Evolutionary conservation across 768 basidiomycete species (phyloP).

Genomic region (Mycena sanguinolenta): DNA sequence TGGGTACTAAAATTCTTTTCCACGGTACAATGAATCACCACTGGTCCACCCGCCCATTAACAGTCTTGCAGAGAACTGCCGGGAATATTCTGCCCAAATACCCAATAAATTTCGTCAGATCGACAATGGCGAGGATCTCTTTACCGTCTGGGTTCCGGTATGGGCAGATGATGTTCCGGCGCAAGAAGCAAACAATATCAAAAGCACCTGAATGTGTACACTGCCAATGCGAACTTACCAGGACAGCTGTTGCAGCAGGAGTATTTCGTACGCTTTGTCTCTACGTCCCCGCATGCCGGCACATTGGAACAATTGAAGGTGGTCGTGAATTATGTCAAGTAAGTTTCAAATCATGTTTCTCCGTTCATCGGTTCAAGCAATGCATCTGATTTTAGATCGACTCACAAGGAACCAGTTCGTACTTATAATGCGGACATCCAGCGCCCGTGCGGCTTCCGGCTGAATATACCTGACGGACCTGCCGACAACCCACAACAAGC

Average conservation of each 20-base stretch:
- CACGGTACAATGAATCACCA: not conserved
- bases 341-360: not conserved
- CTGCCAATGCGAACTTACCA: slow-evolving; percentile 45
- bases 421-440: slow-evolving; percentile 29
- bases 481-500: slow-evolving; percentile 54
- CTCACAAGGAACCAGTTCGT: not conserved
- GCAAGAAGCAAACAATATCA: slow-evolving; percentile 46
- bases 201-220: slow-evolving; percentile 50
- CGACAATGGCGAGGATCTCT: too few relatives aligned
- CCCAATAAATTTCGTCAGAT: slow-evolving; percentile 11
- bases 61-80: not conserved
- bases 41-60: too few relatives aligned
- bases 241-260: too few relatives aligned
- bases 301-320: slow-evolving; percentile 48
- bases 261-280: too few relatives aligned
- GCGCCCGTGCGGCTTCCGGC: slow-evolving; percentile 20
- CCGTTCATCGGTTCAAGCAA: not conserved
- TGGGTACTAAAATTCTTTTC: not conserved
- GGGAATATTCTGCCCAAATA: too few relatives aligned
- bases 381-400: not conserved
- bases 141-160: too few relatives aligned
- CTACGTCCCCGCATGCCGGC: too few relatives aligned
- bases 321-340: slow-evolving; percentile 41
- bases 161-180: slow-evolving; percentile 42
- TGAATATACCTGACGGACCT: slow-evolving; percentile 34